Percentiles rank a stretch among this genome's conserved stretches.
phyloP scores from a whole-genome alignment of 306 rosid genomes.

The Crotalaria pallida region DNA sequence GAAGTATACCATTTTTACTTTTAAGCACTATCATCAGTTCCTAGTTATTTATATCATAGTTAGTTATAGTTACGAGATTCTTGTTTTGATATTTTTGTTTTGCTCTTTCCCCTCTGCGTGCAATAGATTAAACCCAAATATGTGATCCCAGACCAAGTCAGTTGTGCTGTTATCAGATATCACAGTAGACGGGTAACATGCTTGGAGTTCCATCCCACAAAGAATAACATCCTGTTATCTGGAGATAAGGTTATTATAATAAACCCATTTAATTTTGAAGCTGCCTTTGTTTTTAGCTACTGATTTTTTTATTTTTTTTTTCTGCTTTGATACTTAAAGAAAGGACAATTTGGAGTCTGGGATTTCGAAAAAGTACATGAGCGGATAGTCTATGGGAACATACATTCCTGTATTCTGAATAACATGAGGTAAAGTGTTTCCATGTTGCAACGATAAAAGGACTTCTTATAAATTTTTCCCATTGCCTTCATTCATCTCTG shows the following conservation, averaged over 20 bases:
- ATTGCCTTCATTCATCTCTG: neutral
- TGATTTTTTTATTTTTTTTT: neutral
- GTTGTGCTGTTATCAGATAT: conserved; percentile 84
- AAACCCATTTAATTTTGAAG: neutral
- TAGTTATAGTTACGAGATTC: neutral
- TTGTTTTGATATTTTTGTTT: neutral
- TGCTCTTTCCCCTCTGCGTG: neutral
- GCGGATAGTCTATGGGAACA: conserved; percentile 70
- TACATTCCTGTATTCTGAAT: conserved; percentile 77
- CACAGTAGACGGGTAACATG: conserved; percentile 83
- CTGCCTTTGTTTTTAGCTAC: conserved; percentile 12
- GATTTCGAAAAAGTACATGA: conserved; percentile 76
- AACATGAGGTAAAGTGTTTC: conserved; percentile 69
- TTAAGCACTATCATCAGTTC: neutral
- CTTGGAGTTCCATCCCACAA: conserved; percentile 94
- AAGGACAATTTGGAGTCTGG: conserved; percentile 99
- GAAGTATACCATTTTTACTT: neutral
- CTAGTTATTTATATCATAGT: neutral
- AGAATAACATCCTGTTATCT: conserved; percentile 77
- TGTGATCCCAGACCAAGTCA: conserved; percentile 78
- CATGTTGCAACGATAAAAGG: neutral
- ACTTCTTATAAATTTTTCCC: neutral
- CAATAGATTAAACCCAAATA: conserved; percentile 70
- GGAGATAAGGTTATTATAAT: conserved; percentile 73
- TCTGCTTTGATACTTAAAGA: conserved; percentile 43